Evolutionary conservation across 2,329 filamentous ascomycete genomes (phyloP), one percentile per base, ranked within the genome.

Genomic region (Exophiala sideris): DNA sequence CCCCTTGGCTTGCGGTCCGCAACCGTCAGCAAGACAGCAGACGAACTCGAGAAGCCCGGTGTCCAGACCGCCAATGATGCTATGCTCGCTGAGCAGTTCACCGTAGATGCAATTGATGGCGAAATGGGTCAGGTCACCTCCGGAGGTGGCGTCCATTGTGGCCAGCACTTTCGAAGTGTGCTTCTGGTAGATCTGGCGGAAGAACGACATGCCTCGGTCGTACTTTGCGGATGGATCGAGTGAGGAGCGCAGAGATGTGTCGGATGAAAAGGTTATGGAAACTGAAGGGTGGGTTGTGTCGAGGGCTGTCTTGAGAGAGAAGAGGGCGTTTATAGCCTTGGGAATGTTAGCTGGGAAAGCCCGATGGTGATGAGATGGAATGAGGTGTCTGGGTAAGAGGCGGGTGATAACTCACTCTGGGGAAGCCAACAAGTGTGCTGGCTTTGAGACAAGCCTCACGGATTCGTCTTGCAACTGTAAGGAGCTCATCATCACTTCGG

Each of bases 11-110:
- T 67, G 65, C 16, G 63, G 58, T 32, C 57, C 62, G 18, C 64
- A 64, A 12, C 58, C 60, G 50, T 65, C 63, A 12, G 60, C 64
- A 36, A 67, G 53, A 61, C 65, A 67, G 47, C 63, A 65, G 11
- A 65, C 63, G 53, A 67, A 67, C 50, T 67, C 65, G 41, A 67
- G 34, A 54, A 67, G 42, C 2, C 62, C 65, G 36, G 65, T 67
- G 45, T 66, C 64, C 49, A 57, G 48, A 20, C 51, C 57, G 35
- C 58, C 58, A 10, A 67, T 52, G 20, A 67, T 59, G 21, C 58
- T 56, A 42, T 54, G 56, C 48, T 66, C 65, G 6, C 59, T 56
- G 49, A 67, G 62, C 10, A 67, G 51, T 33, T 65, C 65, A 32
- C 65, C 65, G 50, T 67, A 67, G 41, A 67, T 63, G 50, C 62